These are phyloP conservation scores for Usnea hakonensis DNA, from an alignment of 495 filamentous ascomycete genomes.

Conservation along the genomic window DNA sequence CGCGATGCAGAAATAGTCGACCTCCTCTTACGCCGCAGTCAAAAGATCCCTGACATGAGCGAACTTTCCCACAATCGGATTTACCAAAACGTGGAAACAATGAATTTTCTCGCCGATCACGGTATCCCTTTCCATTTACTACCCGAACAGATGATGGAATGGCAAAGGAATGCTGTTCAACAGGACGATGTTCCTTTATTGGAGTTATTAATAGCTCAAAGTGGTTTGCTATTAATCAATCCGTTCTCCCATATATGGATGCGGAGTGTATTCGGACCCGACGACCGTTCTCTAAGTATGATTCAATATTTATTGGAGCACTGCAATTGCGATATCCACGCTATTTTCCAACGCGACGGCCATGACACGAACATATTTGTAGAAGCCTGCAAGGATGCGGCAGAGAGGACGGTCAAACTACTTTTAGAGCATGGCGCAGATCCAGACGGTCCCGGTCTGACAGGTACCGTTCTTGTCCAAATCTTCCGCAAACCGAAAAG, in stretches of 20 bases:
- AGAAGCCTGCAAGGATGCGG: neutral
- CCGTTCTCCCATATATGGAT: neutral
- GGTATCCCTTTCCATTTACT: neutral
- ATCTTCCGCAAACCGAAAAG: neutral
- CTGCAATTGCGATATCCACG: neutral
- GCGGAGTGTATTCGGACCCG: too few species aligned
- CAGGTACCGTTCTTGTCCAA: neutral
- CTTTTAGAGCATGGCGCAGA: neutral
- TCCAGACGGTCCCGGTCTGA: neutral
- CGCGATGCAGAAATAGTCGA: neutral
- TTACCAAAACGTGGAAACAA: neutral
- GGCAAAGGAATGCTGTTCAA: neutral
- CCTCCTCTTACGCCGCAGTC: neutral
- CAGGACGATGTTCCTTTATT: neutral
- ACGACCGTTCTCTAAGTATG: neutral
- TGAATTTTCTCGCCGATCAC: neutral
- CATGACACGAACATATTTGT: neutral
- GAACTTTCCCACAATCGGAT: neutral
- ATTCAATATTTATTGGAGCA: neutral
- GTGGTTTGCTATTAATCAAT: neutral
- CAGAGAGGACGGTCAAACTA: neutral
- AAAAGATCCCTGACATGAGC: neutral
- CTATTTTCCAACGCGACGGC: neutral
- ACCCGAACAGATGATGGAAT: neutral
- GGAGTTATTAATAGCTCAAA: slow-evolving; percentile 1